Evolutionary conservation across 1,284 basidiomycete species (phyloP).

Genomic region (Microbotryum saponariae): DNA sequence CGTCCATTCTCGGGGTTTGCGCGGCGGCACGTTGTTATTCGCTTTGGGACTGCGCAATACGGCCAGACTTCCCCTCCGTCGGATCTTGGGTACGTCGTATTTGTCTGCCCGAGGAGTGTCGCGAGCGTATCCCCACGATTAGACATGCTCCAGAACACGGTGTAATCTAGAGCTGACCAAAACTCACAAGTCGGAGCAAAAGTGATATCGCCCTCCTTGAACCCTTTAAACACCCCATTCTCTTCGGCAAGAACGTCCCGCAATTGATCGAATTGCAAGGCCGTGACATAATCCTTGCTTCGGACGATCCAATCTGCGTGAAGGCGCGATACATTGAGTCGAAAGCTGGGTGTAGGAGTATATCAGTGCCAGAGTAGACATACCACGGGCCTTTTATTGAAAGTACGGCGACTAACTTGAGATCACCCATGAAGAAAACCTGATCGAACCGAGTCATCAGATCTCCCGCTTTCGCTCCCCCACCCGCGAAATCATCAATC

Average conservation of each 20-base stretch:
- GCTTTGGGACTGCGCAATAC: neutral
- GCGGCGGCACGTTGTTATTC: neutral
- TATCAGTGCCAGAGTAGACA: neutral
- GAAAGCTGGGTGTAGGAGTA: conserved; percentile 41
- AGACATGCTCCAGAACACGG: neutral
- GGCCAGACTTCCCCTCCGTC: conserved; percentile 3
- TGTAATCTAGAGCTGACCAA: no score
- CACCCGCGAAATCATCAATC: conserved; percentile 47
- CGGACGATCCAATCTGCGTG: conserved; percentile 52
- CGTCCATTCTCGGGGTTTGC: neutral
- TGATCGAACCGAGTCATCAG: conserved; percentile 75
- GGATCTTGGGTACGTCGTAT: conserved; percentile 14
- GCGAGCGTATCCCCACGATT: neutral
- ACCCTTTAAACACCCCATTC: conserved; percentile 51
- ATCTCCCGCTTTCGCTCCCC: conserved; percentile 42
- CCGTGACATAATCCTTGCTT: conserved; percentile 42
- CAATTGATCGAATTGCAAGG: conserved; percentile 65
- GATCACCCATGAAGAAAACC: conserved; percentile 70
- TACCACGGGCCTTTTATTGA: neutral
- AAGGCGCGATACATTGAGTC: conserved; percentile 47
- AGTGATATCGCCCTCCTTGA: conserved; percentile 59
- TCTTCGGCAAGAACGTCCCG: conserved; percentile 56
- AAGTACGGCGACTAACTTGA: conserved; percentile 27
- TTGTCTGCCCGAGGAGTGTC: conserved; percentile 9
- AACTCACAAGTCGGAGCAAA: conserved; percentile 53